Conservation (phyloP, 129 eudicot genomes). For the Smallanthus sonchifolius region DNA sequence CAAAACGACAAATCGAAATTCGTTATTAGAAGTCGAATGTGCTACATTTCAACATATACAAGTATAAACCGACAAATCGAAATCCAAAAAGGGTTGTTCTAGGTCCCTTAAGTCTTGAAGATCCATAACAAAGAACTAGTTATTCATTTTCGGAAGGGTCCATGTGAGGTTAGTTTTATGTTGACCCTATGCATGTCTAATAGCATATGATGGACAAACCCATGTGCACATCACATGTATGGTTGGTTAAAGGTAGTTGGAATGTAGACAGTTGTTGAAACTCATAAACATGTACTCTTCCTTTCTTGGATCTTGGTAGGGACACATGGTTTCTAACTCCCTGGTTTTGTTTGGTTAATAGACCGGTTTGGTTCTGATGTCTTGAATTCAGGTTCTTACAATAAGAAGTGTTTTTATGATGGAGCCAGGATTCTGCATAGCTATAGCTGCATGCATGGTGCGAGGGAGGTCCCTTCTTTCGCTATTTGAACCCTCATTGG, state of each 20-base stretch:
- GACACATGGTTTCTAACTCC: slow-evolving; percentile 1
- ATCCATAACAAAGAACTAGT: slow-evolving; percentile 2
- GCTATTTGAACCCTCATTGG: no score
- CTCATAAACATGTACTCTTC: slow-evolving; percentile 11
- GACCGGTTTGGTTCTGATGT: neutral
- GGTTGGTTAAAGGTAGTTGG: slow-evolving; percentile 4
- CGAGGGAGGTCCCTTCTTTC: no score
- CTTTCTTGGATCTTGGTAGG: slow-evolving; percentile 17
- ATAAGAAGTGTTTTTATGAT: no score
- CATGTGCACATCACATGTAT: slow-evolving; percentile 31
- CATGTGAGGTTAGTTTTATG: slow-evolving; percentile 23
- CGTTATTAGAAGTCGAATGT: neutral
- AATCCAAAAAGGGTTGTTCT: neutral
- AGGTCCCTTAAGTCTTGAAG: neutral
- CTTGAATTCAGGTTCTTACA: no score
- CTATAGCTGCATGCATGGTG: no score
- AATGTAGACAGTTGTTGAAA: slow-evolving; percentile 14
- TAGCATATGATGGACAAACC: slow-evolving; percentile 7
- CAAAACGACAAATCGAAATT: no score
- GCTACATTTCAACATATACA: neutral
- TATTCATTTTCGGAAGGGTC: neutral
- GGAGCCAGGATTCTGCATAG: no score
- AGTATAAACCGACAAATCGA: neutral
- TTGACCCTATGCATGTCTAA: slow-evolving; percentile 17
- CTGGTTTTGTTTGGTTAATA: slow-evolving; percentile 2